phyloP scores from a whole-genome alignment of 2,329 filamentous ascomycete genomes.

The Cladosporium sp. region DNA sequence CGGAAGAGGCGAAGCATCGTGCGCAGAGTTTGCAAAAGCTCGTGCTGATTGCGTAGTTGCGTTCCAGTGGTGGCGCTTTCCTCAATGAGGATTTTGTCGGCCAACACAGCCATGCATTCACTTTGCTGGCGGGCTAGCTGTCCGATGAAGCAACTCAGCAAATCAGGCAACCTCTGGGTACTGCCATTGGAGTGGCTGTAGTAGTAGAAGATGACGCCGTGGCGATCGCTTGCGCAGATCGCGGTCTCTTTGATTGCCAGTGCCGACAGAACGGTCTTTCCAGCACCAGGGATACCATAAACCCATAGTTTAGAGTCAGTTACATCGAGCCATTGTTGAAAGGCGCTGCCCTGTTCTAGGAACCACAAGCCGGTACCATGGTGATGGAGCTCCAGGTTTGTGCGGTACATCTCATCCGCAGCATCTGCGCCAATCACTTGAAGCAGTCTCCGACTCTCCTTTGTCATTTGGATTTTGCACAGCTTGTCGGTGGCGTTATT shows the following conservation, averaged over 20 bases:
- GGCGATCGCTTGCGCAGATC: not conserved
- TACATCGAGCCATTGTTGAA: not conserved
- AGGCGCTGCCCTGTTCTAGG: not conserved
- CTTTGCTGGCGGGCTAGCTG: not conserved
- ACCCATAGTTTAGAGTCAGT: not conserved
- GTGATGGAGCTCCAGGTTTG: not conserved
- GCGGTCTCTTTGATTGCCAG: not conserved
- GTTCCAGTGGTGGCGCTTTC: no score
- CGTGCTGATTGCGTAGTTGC: not conserved
- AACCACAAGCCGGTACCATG: not conserved
- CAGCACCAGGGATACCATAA: conserved; percentile 3
- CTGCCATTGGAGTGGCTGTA: not conserved
- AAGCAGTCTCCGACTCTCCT: not conserved
- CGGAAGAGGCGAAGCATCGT: not conserved
- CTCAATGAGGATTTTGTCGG: not conserved
- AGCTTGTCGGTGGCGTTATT: not conserved
- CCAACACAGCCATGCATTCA: not conserved
- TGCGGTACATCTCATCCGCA: not conserved
- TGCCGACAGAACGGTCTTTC: not conserved
- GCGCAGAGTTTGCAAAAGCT: not conserved
- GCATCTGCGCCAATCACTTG: not conserved
- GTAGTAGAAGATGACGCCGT: not conserved
- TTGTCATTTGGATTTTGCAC: not conserved
- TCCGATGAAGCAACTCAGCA: not conserved
- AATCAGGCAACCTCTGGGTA: not conserved